Percentiles rank a stretch among this genome's conserved stretches.
Conservation (phyloP, 164 flowering plant genomes). For the Santalum album region DNA sequence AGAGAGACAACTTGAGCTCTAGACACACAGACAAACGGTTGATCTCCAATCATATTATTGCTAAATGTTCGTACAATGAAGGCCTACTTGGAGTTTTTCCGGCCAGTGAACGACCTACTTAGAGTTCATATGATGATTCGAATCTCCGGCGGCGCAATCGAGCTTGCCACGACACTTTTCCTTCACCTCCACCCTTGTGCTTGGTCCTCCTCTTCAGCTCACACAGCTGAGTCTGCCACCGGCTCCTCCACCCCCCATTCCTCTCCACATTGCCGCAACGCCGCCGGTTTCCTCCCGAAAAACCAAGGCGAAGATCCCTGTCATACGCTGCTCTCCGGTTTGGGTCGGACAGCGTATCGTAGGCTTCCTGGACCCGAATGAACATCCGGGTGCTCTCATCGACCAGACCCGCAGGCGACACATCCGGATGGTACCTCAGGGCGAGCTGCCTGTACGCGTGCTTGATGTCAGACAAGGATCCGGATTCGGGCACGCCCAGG, state of each 20-base stretch:
- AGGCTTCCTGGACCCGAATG: slow-evolving; percentile 85
- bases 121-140: slow-evolving; percentile 19
- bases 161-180: slow-evolving; percentile 82
- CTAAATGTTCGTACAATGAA: no score
- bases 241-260: slow-evolving; percentile 46
- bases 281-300: slow-evolving; percentile 54
- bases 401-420: slow-evolving; percentile 69
- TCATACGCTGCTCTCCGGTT: slow-evolving; percentile 62
- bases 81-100: no score
- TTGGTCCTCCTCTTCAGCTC: slow-evolving; percentile 67
- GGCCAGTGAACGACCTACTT: no score
- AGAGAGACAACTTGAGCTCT: no score
- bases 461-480: slow-evolving; percentile 50
- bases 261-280: slow-evolving; percentile 16
- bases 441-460: slow-evolving; percentile 86
- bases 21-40: no score
- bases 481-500: slow-evolving; percentile 65
- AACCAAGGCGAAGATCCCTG: slow-evolving; percentile 57
- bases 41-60: no score
- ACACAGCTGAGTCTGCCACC: slow-evolving; percentile 68
- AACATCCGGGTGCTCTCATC: slow-evolving; percentile 70
- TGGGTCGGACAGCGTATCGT: slow-evolving; percentile 87
- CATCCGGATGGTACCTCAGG: slow-evolving; percentile 85
- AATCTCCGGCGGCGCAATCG: slow-evolving; percentile 61
- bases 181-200: slow-evolving; percentile 27